Evolutionary conservation across 345 rosid genomes (phyloP).

Genomic region (Rhizophora mangle): DNA sequence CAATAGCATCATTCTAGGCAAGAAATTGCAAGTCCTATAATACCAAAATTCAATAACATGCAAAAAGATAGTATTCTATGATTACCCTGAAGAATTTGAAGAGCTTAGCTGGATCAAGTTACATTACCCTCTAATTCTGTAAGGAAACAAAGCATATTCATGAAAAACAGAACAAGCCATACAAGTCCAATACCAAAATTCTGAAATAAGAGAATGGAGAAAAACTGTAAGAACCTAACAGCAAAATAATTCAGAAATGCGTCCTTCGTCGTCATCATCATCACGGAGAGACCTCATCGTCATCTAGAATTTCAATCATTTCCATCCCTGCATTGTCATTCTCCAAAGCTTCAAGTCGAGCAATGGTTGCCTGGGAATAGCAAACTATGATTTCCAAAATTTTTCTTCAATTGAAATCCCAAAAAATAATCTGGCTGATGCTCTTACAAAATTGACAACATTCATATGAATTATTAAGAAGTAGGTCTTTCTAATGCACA

Average conservation of each 20-base stretch:
- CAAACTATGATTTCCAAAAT: not conserved
- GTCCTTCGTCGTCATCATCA: slow-evolving; percentile 72
- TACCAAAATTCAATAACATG: too few species aligned
- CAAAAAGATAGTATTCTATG: too few species aligned
- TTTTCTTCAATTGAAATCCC: not conserved
- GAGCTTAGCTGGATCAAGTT: too few species aligned
- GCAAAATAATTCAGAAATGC: not conserved
- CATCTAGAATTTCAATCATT: slow-evolving; percentile 55
- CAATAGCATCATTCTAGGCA: too few species aligned
- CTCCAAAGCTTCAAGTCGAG: slow-evolving; percentile 89
- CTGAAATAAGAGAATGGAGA: not conserved
- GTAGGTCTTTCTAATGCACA: too few species aligned
- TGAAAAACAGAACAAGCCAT: not conserved
- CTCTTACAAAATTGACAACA: not conserved
- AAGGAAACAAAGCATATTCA: not conserved
- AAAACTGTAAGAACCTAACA: not conserved
- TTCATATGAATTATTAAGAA: too few species aligned
- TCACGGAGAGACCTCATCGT: slow-evolving; percentile 81
- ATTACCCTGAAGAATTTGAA: not conserved
- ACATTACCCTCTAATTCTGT: not conserved
- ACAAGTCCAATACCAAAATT: not conserved
- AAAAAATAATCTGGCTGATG: too few species aligned
- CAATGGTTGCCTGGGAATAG: slow-evolving; percentile 61
- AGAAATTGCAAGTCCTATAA: too few species aligned
- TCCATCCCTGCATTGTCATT: slow-evolving; percentile 75